Evolutionary conservation across 768 basidiomycete genomes (phyloP).

Genomic region (Boletales sp.): DNA sequence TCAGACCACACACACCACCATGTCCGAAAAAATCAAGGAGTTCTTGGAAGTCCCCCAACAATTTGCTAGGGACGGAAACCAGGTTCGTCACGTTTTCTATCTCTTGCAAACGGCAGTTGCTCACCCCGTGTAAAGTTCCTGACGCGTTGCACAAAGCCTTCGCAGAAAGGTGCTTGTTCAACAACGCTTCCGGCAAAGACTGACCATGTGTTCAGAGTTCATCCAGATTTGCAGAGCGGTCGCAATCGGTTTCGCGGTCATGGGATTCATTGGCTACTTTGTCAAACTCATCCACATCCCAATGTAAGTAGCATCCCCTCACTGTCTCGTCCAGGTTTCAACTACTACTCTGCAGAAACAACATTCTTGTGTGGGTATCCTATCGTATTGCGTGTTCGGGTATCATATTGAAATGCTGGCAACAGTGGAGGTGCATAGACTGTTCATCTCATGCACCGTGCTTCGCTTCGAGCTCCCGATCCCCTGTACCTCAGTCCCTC

Average conservation of each 20-base stretch:
- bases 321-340: slow-evolving; percentile 6
- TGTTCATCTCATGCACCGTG: slow-evolving; percentile 14
- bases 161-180: slow-evolving; percentile 72
- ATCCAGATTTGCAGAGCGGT: slow-evolving; percentile 93
- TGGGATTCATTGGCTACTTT: slow-evolving; percentile 99
- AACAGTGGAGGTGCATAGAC: slow-evolving; percentile 72
- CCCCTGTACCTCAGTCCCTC: slow-evolving; percentile 18
- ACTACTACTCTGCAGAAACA: slow-evolving; percentile 60
- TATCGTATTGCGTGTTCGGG: not conserved
- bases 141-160: slow-evolving; percentile 96
- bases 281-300: slow-evolving; percentile 98
- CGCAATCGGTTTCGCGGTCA: slow-evolving; percentile 95
- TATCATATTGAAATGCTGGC: slow-evolving; percentile 23
- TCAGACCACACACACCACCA: slow-evolving; percentile 36
- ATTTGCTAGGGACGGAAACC: slow-evolving; percentile 90
- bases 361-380: slow-evolving; percentile 89
- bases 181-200: not conserved
- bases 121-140: slow-evolving; percentile 63
- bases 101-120: not conserved
- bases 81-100: slow-evolving; percentile 47
- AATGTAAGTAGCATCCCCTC: slow-evolving; percentile 60
- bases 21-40: slow-evolving; percentile 90
- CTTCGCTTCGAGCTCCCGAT: slow-evolving; percentile 11
- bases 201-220: slow-evolving; percentile 62
- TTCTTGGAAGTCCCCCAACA: slow-evolving; percentile 89